Base-by-base conservation (phyloP, 2,329 filamentous ascomycete genomes). In the Fusarium fracticaudum region DNA sequence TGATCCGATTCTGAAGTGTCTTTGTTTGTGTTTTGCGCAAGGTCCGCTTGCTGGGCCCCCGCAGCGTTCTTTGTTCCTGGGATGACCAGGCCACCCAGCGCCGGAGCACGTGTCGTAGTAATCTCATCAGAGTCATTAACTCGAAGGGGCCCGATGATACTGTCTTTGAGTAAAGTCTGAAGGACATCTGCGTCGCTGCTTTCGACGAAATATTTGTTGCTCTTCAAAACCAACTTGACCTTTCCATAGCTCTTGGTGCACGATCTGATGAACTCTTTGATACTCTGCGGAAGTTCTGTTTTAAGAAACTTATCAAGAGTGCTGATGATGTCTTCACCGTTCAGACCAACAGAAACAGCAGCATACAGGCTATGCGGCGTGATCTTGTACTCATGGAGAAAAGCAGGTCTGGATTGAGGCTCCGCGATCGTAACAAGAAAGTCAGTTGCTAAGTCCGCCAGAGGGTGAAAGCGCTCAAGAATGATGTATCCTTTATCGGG, bases 381-480 rank as follows among this genome's bases (percentile, higher is more conserved):
- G 77, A 99, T 88, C 61, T 91, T 90, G 83, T 98, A 98, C 83
- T 99, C 96, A 85, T 98, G 96, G 70, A 98, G 90, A 79, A 95
- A 95, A 8, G 91, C 93, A 66, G 96, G 96, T 67, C 96, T 91
- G 24, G 95, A 98, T 67, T 95, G 87, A 26, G 96, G 96, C 84
- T 99, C 96, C 70, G 96, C 94, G 76, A 99, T 96, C 45, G 96
- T 98, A 76, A 97, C 98, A 64, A 99, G 87, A 80, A 99, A 98
- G 81, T 98, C 95, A 80, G 98, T 95, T 0, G 94, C 96, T 78
- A 95, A 92, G 62, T 92, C 89, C 60, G 96, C 95, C 64, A 96
- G 86, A 3, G 95, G 93, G 59, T 93, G 95, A 85, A 98, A 98
- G 76, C 94, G 97, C 85, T 99, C 96, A 41, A 98, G 87, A 35